Evolutionary conservation across 345 rosid genomes (phyloP).

Genomic region (Aurinia saxatilis): DNA sequence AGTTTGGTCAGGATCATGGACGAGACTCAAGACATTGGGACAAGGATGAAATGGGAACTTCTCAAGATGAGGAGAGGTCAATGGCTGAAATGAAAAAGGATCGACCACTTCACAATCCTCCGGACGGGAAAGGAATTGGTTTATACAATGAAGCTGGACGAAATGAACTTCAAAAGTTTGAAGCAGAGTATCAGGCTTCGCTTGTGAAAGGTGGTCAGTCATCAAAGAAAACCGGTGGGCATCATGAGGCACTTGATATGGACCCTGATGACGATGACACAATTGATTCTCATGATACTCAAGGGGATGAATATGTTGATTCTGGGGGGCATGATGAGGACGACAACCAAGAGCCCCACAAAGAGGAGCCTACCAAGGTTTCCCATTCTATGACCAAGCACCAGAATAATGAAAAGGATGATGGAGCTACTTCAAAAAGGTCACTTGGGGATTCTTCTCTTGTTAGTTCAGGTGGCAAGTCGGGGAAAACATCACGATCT

Average conservation of each 20-base stretch:
- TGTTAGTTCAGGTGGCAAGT: conserved; percentile 29
- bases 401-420: conserved; percentile 32
- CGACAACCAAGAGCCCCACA: conserved; percentile 19
- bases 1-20: conserved; percentile 71
- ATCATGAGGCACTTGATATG: conserved; percentile 30
- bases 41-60: conserved; percentile 49
- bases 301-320: conserved; percentile 45
- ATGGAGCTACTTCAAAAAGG: conserved; percentile 22
- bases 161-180: conserved; percentile 67
- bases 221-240: conserved; percentile 20
- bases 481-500: conserved; percentile 36
- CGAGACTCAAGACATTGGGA: conserved; percentile 79
- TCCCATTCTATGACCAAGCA: conserved; percentile 27
- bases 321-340: conserved; percentile 39
- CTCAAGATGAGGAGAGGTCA: conserved; percentile 24
- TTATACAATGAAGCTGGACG: conserved; percentile 88
- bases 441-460: conserved; percentile 32
- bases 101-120: not conserved
- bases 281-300: conserved; percentile 46
- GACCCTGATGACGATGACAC: conserved; percentile 53
- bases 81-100: conserved; percentile 32
- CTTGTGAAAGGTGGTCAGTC: conserved; percentile 35
- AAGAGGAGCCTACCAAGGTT: conserved; percentile 26
- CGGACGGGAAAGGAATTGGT: conserved; percentile 43
- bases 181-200: conserved; percentile 78